Evolutionary conservation across 805 yeast genomes (phyloP).

Genomic region (Hanseniaspora lachancei): DNA sequence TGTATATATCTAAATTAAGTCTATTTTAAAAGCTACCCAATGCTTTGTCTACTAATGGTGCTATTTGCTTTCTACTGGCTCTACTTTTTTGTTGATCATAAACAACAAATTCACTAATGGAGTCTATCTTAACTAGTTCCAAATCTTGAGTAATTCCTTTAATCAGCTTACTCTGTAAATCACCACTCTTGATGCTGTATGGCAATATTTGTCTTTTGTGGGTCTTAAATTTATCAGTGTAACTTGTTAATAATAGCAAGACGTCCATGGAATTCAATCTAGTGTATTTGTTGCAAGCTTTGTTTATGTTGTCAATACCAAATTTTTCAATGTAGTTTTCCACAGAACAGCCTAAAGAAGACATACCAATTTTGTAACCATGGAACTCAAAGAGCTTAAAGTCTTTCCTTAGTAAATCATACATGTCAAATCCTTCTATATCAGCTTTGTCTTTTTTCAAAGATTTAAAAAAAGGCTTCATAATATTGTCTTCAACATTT

Average conservation of each 20-base stretch:
- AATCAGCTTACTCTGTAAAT: constrained; percentile 13
- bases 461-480: constrained; percentile 22
- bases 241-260: constrained; percentile 39
- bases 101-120: constrained; percentile 10
- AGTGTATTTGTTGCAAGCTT: constrained; percentile 20
- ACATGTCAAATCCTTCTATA: constrained; percentile 43
- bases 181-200: constrained; percentile 14
- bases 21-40: constrained; percentile 4
- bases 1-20: background rate
- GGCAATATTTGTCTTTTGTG: constrained; percentile 37
- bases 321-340: constrained; percentile 35
- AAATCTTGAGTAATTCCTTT: constrained; percentile 15
- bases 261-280: constrained; percentile 26
- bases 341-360: constrained; percentile 57
- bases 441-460: constrained; percentile 45
- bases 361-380: constrained; percentile 47
- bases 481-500: background rate
- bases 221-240: constrained; percentile 19
- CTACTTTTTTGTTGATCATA: constrained; percentile 40
- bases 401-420: constrained; percentile 65
- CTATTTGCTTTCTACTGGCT: constrained; percentile 80
- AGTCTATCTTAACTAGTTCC: constrained; percentile 15
- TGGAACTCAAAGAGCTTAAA: constrained; percentile 54
- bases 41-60: constrained; percentile 37
- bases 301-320: constrained; percentile 19